Conservation (phyloP, 805 yeast species). For the Kockiozyma suomiensis region DNA sequence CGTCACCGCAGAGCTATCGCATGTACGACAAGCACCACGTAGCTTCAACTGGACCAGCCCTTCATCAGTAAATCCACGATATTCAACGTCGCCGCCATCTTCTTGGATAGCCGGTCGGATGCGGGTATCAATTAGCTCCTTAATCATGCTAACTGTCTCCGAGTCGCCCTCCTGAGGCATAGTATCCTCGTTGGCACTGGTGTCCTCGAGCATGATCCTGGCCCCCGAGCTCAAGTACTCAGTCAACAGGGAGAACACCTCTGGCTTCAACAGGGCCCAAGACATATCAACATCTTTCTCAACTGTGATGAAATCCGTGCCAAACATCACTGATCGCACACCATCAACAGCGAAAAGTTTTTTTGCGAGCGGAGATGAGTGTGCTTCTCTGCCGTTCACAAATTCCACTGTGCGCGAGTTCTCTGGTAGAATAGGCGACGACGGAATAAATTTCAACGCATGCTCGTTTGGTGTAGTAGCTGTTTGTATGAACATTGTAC, state of each 20-base stretch:
- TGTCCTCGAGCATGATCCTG: constrained; percentile 49
- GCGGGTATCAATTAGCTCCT: constrained; percentile 89
- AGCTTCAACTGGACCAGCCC: constrained; percentile 87
- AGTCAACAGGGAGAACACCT: constrained; percentile 55
- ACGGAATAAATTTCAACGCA: constrained; percentile 82
- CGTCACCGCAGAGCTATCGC: constrained; percentile 89
- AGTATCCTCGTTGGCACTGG: constrained; percentile 45
- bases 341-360: constrained; percentile 77
- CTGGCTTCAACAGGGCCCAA: constrained; percentile 74
- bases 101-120: constrained; percentile 98
- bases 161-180: constrained; percentile 65
- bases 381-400: constrained; percentile 73
- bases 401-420: constrained; percentile 67
- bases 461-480: constrained; percentile 83
- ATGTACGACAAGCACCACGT: constrained; percentile 94
- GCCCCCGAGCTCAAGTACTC: constrained; percentile 51
- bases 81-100: constrained; percentile 97
- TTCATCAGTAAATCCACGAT: constrained; percentile 79
- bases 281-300: constrained; percentile 61
- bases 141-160: constrained; percentile 85
- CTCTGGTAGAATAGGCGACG: constrained; percentile 60
- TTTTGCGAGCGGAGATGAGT: constrained; percentile 73
- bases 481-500: constrained; percentile 69
- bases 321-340: constrained; percentile 73
- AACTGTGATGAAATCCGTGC: constrained; percentile 79